Base-by-base conservation (phyloP, 441 rosid species). In the Populus trichocarpa region DNA sequence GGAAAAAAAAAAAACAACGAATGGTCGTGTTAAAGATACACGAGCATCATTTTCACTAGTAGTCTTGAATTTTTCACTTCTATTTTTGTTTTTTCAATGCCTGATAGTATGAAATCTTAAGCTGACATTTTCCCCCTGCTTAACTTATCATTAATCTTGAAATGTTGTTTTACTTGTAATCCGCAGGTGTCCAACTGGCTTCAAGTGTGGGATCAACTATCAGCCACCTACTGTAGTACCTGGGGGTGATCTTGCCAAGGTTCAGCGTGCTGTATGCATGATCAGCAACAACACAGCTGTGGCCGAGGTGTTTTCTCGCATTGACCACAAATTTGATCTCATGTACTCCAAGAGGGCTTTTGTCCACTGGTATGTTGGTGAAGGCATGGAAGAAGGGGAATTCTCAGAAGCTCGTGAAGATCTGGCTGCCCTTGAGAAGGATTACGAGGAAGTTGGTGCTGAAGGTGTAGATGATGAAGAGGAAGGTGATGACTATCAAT, bases 301-400 rank as follows among this genome's bases (percentile, higher is more conserved):
- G 77, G 97, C 98, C 0, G 98, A 94, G 82, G 98, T 94, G 85
- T 94, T 94, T 75, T 86, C 93, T 3, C 87, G 97, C 79, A 92
- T 94, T 20, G 96, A 92, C 83, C 90, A 88, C 87, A 94, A 94
- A 81, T 94, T 94, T 9, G 98, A 94, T 86, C 97, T 94, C 73
- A 92, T 94, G 98, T 94, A 92, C 50, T 77, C 98, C 0, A 94
- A 94, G 92, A 91, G 98, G 79, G 97, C 98, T 16, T 92, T 92
- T 25, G 98, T 94, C 75, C 97, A 94, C 87, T 94, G 98, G 98
- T 94, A 94, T 53, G 97, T 92, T 0, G 98, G 98, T 74, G 98
- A 91, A 80, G 98, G 98, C 72, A 92, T 94, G 98, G 97, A 94
- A 86, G 98, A 94, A 84, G 98, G 98, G 40, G 98, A 94, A 38